A percentile compares a stretch with the other conserved stretches of the same genome.
These are phyloP conservation scores for Calonectria hawksworthii DNA, from an alignment of 2,329 filamentous ascomycete species.

Conservation along the genomic window DNA sequence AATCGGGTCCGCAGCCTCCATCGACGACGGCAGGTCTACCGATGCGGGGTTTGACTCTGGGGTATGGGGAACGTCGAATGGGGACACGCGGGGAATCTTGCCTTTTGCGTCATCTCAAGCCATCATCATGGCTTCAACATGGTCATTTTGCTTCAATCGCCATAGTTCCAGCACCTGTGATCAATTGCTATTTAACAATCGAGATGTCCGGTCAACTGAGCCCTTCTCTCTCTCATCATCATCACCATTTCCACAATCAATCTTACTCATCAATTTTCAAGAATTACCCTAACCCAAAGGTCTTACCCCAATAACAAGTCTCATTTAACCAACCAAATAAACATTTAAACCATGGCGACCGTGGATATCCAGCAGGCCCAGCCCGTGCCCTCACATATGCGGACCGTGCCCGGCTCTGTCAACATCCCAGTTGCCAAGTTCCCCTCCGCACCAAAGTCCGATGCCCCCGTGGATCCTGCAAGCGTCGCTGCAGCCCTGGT, in stretches of 20 bases:
- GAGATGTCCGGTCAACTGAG: not conserved
- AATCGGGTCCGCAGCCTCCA: slow-evolving; percentile 6
- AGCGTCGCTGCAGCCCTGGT: slow-evolving; percentile 56
- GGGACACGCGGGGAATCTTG: slow-evolving; percentile 1
- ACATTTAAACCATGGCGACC: slow-evolving; percentile 35
- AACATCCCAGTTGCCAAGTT: slow-evolving; percentile 65
- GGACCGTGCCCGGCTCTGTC: slow-evolving; percentile 63
- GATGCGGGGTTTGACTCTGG: slow-evolving; percentile 27
- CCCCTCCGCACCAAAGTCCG: slow-evolving; percentile 48
- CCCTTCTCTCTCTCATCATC: not conserved
- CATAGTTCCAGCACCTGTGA: not conserved
- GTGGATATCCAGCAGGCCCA: slow-evolving; percentile 33
- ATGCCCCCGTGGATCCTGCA: slow-evolving; percentile 50
- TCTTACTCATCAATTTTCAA: not conserved
- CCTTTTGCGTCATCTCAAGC: not conserved
- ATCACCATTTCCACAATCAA: not conserved
- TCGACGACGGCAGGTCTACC: not conserved
- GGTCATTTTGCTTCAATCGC: not conserved
- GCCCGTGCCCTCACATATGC: slow-evolving; percentile 44
- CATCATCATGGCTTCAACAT: not conserved
- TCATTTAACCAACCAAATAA: not conserved
- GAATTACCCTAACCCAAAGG: not conserved
- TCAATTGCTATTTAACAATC: not conserved
- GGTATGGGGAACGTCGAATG: slow-evolving; percentile 3
- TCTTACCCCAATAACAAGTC: slow-evolving; percentile 37